Evolutionary conservation across 2,329 filamentous ascomycete species (phyloP).

Genomic region (Chaetothyriales sp.): DNA sequence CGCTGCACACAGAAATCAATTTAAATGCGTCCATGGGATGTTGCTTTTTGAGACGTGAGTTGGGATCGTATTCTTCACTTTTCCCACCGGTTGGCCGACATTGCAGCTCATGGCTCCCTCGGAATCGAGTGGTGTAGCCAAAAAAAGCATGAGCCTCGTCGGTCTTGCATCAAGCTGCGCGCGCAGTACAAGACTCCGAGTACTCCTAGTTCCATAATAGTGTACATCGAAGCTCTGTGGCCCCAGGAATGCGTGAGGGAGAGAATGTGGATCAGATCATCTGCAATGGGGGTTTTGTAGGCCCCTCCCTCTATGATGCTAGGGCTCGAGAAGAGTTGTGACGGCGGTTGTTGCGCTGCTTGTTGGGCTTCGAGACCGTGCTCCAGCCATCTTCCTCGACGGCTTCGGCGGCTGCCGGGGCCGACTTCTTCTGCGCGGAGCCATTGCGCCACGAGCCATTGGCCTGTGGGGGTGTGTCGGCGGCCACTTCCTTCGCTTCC

Average conservation of each 20-base stretch:
- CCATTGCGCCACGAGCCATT: slow-evolving; percentile 30
- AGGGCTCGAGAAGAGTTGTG: slow-evolving; percentile 26
- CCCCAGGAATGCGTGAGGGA: not conserved
- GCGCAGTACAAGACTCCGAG: not conserved
- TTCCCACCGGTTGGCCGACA: not conserved
- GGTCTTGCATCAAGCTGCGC: not conserved
- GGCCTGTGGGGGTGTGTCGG: slow-evolving; percentile 28
- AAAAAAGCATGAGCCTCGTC: not conserved
- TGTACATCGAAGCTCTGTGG: not conserved
- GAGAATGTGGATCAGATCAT: not conserved
- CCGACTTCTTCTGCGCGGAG: slow-evolving; percentile 8
- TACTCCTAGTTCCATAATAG: not conserved
- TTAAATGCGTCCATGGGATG: not conserved
- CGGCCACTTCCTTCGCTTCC: slow-evolving; percentile 42
- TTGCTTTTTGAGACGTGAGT: not conserved
- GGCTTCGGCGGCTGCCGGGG: slow-evolving; percentile 20
- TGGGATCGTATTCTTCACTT: not conserved
- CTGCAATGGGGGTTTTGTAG: not conserved
- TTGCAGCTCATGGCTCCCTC: not conserved
- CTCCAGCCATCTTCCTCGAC: slow-evolving; percentile 36
- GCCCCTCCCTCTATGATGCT: slow-evolving; percentile 22
- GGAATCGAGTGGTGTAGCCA: not conserved
- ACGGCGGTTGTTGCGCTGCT: slow-evolving; percentile 32
- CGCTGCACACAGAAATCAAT: not conserved
- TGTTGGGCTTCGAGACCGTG: slow-evolving; percentile 29